These are phyloP conservation scores for Colletotrichum agaves DNA, from an alignment of 2,329 filamentous ascomycete species.

Conservation along the genomic window DNA sequence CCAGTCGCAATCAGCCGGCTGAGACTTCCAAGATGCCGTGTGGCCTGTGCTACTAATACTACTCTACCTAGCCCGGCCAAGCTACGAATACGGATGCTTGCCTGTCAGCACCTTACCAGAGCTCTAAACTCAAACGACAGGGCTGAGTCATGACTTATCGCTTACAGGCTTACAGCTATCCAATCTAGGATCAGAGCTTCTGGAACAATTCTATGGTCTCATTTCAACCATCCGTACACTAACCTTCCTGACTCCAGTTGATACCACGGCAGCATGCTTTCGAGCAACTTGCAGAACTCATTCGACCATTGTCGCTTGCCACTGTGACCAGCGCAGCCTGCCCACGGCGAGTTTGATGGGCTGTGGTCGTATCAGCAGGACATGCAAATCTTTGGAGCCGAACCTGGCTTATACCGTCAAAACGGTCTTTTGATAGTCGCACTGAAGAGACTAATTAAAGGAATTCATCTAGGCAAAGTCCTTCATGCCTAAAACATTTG, in stretches of 20 bases:
- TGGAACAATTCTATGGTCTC: slow-evolving; percentile 29
- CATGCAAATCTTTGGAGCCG: no score
- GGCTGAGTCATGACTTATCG: slow-evolving; percentile 35
- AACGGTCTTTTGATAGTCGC: no score
- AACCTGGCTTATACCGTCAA: no score
- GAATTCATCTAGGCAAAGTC: no score
- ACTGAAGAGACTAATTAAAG: no score
- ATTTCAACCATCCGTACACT: background rate
- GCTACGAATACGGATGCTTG: slow-evolving; percentile 4
- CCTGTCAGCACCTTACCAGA: background rate
- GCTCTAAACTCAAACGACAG: slow-evolving; percentile 24
- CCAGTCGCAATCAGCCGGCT: slow-evolving; percentile 36
- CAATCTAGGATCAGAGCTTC: slow-evolving; percentile 20
- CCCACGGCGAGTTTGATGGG: background rate
- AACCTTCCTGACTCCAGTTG: slow-evolving; percentile 14
- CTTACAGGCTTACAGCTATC: slow-evolving; percentile 23
- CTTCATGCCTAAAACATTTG: background rate
- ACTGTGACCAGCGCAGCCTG: background rate
- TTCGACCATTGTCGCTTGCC: background rate
- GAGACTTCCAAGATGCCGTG: slow-evolving; percentile 29
- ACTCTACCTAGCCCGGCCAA: background rate
- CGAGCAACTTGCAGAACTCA: background rate
- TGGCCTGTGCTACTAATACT: slow-evolving; percentile 27
- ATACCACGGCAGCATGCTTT: slow-evolving; percentile 4
- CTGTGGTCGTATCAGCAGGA: no score